Percentiles rank a stretch among this genome's conserved stretches.
Evolutionary conservation across 225 moss, liverwort and hornwort species (phyloP).

Genomic region (Rhytidiadelphus loreus): DNA sequence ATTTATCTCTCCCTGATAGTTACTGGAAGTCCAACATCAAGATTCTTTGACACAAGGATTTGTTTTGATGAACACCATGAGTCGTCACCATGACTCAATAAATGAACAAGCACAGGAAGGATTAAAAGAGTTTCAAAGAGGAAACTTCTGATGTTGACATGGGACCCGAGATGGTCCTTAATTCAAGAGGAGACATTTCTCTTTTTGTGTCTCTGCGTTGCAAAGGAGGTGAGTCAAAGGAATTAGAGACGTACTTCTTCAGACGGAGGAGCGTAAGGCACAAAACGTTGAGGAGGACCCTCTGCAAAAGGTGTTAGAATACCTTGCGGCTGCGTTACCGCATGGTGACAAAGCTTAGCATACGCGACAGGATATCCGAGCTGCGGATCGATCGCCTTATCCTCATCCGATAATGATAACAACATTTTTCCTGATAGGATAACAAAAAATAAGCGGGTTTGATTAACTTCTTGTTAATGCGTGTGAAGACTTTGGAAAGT

Average conservation of each 20-base stretch:
- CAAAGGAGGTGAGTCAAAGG: neutral
- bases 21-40: neutral
- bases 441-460: neutral
- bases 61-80: neutral
- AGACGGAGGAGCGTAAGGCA: constrained; percentile 36
- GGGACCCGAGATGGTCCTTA: neutral
- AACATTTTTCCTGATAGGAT: constrained; percentile 24
- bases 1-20: neutral
- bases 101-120: neutral
- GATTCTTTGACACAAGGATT: neutral
- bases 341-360: constrained; percentile 39
- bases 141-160: neutral
- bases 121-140: neutral
- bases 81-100: neutral
- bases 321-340: constrained; percentile 38
- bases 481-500: neutral
- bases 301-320: constrained; percentile 33
- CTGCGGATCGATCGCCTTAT: constrained; percentile 33
- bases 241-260: constrained; percentile 28
- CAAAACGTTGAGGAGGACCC: constrained; percentile 45
- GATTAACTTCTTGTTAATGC: neutral
- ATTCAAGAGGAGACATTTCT: neutral
- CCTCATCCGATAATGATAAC: constrained; percentile 34
- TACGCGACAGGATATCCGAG: constrained; percentile 44
- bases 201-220: neutral